Conservation (phyloP, 2,329 filamentous ascomycete species). For the Samsoniella hepiali region DNA sequence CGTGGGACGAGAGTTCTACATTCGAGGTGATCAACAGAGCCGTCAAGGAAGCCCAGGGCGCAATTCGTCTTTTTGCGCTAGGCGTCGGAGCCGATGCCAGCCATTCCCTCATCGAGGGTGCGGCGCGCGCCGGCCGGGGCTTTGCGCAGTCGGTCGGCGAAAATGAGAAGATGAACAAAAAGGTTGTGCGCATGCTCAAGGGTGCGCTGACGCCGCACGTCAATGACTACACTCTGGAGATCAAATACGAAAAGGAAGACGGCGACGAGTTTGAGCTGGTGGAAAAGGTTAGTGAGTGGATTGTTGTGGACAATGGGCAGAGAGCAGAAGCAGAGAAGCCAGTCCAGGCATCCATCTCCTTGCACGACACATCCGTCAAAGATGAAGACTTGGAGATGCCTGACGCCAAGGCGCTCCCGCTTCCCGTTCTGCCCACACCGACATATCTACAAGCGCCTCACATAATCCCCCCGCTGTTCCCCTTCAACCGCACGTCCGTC, state of each 20-base stretch:
- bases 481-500: constrained; percentile 62
- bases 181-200: constrained; percentile 72
- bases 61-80: constrained; percentile 52
- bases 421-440: constrained; percentile 52
- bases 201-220: constrained; percentile 65
- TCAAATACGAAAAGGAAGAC: constrained; percentile 49
- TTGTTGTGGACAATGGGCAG: constrained; percentile 37
- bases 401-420: constrained; percentile 34
- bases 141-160: constrained; percentile 60
- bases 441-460: constrained; percentile 62
- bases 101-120: constrained; percentile 51
- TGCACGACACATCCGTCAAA: constrained; percentile 53
- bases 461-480: constrained; percentile 61
- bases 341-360: constrained; percentile 43
- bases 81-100: constrained; percentile 52
- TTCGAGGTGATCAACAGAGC: constrained; percentile 44
- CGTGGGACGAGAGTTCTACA: constrained; percentile 45
- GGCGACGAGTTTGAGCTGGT: constrained; percentile 61
- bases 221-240: constrained; percentile 59
- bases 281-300: constrained; percentile 51
- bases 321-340: constrained; percentile 21
- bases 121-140: constrained; percentile 52
- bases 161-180: constrained; percentile 64
- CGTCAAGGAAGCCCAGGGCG: constrained; percentile 38
- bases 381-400: constrained; percentile 39